Conservation (phyloP, 2,329 filamentous ascomycete species). For the Colletotrichum tofieldiae region DNA sequence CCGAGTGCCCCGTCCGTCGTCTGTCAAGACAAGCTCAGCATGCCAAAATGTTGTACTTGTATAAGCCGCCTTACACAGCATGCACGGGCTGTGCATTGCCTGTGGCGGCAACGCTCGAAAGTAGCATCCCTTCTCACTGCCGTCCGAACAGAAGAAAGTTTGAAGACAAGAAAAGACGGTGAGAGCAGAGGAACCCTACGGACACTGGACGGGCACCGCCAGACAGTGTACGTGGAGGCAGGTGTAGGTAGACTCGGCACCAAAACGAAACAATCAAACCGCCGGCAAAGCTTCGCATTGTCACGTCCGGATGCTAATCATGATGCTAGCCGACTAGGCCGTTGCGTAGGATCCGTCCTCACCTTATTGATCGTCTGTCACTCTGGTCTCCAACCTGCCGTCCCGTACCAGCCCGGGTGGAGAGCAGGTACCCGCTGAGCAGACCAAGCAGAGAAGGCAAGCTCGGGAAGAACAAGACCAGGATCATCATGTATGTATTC, state of each 20-base stretch:
- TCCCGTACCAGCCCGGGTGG: not conserved
- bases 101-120: not conserved
- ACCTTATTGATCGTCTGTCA: not conserved
- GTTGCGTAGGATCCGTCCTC: not conserved
- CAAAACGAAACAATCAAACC: conserved; percentile 3
- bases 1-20: conserved; percentile 9
- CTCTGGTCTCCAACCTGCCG: not conserved
- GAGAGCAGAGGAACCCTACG: conserved; percentile 12
- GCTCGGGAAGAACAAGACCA: not conserved
- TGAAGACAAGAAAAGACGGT: conserved; percentile 35
- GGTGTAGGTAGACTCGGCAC: not conserved
- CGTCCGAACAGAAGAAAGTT: conserved; percentile 20
- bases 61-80: conserved; percentile 6
- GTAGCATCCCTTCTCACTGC: conserved; percentile 14
- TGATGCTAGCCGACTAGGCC: conserved; percentile 5
- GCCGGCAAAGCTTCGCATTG: conserved; percentile 26
- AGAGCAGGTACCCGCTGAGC: not conserved
- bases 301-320: conserved; percentile 9
- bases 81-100: not conserved
- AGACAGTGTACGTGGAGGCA: not conserved
- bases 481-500: not conserved
- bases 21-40: conserved; percentile 8
- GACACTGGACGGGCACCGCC: not conserved
- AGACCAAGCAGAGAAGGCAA: not conserved
- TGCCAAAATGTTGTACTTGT: conserved; percentile 1